Base-by-base conservation (phyloP, 2,329 filamentous ascomycete species). In the Nemania serpens region DNA sequence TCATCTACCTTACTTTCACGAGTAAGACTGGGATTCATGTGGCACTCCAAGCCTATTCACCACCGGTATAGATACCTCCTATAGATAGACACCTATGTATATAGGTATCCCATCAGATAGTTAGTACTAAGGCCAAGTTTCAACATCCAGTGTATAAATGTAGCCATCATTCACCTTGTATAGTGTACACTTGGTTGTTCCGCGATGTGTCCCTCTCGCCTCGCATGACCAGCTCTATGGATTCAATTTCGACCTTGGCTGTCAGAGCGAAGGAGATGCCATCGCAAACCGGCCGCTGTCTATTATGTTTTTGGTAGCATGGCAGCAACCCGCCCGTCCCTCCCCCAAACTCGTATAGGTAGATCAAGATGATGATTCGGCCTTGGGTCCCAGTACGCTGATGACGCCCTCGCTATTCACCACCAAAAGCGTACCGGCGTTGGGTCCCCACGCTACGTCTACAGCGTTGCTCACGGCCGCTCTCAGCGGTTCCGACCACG, bases 401-500 rank as follows among this genome's bases (percentile, higher is more conserved):
- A 98, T 77, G 47, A 87, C 84, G 15, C 94, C 94, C 51, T 93
- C 89, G 15, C 79, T 81, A 70, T 90, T 91, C 65, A 96, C 82
- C 17, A 88, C 84, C 53, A 97, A 80, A 69, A 98, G 80, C 69
- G 86, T 89, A 75, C 87, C 88, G 11, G 90, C 94, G 51, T 85
- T 83, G 22, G 83, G 78, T 7, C 91, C 92, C 94, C 94, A 99
- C 62, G 84, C 82, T 49, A 96, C 82, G 18, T 88, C 87, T 33
- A 88, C 85, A 0, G 90, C 89, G 15, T 66, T 66, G 50, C 90
- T 84, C 22, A 92, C 84, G 2, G 89, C 91, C 73, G 86, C 91
- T 70, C 89, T 85, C 67, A 97, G 81, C 10, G 91, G 89, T 80
- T 97, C 93, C 46, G 88, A 90, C 95, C 95, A 99, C 59, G 84